phyloP scores from a whole-genome alignment of 2,329 filamentous ascomycete genomes.

The Cryoendolithus antarcticus region DNA sequence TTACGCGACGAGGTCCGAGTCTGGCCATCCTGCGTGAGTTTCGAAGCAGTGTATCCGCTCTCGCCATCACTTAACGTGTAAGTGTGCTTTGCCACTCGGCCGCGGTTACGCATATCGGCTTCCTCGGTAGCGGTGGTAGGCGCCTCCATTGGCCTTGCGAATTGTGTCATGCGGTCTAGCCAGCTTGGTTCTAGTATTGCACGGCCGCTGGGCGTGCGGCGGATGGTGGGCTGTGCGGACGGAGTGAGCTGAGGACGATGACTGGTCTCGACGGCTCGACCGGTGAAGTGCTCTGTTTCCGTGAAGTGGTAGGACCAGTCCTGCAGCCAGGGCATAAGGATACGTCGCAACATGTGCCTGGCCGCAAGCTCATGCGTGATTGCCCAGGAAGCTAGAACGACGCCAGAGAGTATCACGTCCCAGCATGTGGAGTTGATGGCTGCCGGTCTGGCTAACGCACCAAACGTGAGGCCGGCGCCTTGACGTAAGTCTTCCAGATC shows the following conservation, averaged over 20 bases:
- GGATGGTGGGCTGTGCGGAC: too few species aligned
- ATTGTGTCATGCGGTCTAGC: conserved; percentile 2
- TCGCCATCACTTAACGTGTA: conserved; percentile 1
- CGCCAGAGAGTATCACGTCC: conserved; percentile 3
- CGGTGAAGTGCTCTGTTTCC: background rate
- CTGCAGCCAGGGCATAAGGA: conserved; percentile 3
- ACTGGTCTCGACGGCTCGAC: background rate
- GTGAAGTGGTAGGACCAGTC: background rate
- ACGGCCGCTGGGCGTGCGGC: too few species aligned
- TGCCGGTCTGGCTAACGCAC: background rate
- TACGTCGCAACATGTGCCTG: conserved; percentile 1
- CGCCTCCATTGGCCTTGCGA: conserved; percentile 2
- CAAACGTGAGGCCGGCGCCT: background rate
- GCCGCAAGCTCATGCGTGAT: conserved; percentile 1
- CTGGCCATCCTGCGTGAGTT: conserved; percentile 2
- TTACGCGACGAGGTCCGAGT: conserved; percentile 3
- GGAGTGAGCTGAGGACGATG: too few species aligned
- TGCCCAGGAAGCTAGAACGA: conserved; percentile 1
- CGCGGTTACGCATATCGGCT: conserved; percentile 2
- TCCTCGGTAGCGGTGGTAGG: conserved; percentile 4
- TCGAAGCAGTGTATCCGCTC: conserved; percentile 2
- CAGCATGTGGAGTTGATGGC: conserved; percentile 1
- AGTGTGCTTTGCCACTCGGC: conserved; percentile 2
- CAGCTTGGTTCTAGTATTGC: background rate
- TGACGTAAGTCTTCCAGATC: background rate